Evolutionary conservation across 2,329 filamentous ascomycete species (phyloP).

Genomic region (Coniochaeta sp.): DNA sequence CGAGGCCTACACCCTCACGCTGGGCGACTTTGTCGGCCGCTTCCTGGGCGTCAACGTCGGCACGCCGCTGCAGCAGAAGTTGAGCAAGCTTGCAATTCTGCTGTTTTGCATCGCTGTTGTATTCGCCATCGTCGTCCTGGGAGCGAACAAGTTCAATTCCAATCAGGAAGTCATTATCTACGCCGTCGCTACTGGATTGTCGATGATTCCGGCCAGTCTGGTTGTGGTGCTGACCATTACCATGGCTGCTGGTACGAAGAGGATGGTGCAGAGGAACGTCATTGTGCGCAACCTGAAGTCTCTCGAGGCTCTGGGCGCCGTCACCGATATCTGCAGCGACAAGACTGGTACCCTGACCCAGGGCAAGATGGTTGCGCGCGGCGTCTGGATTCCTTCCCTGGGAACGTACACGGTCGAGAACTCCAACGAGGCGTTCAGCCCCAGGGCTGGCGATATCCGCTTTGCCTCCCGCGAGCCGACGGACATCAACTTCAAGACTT

Average conservation of each 20-base stretch:
- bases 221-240: constrained; percentile 60
- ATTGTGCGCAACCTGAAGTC: constrained; percentile 54
- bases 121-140: constrained; percentile 34
- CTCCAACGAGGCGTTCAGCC: constrained; percentile 54
- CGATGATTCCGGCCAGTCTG: constrained; percentile 47
- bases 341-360: constrained; percentile 63
- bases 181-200: constrained; percentile 41
- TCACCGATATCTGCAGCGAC: constrained; percentile 66
- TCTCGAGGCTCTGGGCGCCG: constrained; percentile 60
- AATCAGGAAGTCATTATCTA: constrained; percentile 41
- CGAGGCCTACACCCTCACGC: constrained; percentile 38
- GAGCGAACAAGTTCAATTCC: constrained; percentile 28
- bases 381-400: constrained; percentile 52
- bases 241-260: constrained; percentile 48
- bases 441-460: constrained; percentile 45
- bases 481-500: constrained; percentile 13
- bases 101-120: constrained; percentile 52
- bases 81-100: constrained; percentile 60
- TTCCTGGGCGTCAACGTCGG: constrained; percentile 40
- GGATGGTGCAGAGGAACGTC: constrained; percentile 48
- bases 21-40: constrained; percentile 1
- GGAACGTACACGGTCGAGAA: constrained; percentile 46
- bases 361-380: constrained; percentile 59
- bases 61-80: constrained; percentile 59
- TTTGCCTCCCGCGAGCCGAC: constrained; percentile 29